These are phyloP conservation scores for Aspergillus floridensis DNA, from an alignment of 2,329 filamentous ascomycete genomes.

Conservation along the genomic window DNA sequence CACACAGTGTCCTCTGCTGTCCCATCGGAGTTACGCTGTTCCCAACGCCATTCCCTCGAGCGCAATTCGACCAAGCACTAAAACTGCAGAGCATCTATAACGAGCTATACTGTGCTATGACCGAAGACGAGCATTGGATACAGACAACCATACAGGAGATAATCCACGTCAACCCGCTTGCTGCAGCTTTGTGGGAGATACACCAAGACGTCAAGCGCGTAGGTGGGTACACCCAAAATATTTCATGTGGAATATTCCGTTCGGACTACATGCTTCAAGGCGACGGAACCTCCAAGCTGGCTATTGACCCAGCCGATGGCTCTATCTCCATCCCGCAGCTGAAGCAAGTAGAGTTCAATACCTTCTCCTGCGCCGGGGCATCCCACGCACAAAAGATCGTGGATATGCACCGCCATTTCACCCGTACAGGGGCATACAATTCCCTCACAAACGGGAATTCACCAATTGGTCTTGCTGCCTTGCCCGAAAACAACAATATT, in stretches of 20 bases:
- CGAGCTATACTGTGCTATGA: constrained; percentile 43
- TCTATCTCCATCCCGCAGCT: constrained; percentile 17
- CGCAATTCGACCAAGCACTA: constrained; percentile 46
- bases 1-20: constrained; percentile 24
- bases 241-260: constrained; percentile 42
- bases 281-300: background rate
- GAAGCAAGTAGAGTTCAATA: constrained; percentile 50
- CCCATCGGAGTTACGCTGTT: constrained; percentile 30
- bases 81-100: constrained; percentile 59
- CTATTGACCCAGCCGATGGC: background rate
- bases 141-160: constrained; percentile 30
- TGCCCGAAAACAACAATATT: constrained; percentile 37
- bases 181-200: constrained; percentile 37
- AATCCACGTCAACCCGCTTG: constrained; percentile 25
- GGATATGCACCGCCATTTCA: constrained; percentile 43
- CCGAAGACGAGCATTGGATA: constrained; percentile 46
- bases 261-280: constrained; percentile 48
- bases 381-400: constrained; percentile 41
- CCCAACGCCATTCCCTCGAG: constrained; percentile 35
- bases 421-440: constrained; percentile 24
- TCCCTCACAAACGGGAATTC: background rate
- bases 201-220: constrained; percentile 31
- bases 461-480: constrained; percentile 7
- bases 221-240: constrained; percentile 28
- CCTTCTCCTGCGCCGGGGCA: constrained; percentile 43